Conservation (phyloP, 2,329 filamentous ascomycete genomes). For the Cercospora nicotianae region DNA sequence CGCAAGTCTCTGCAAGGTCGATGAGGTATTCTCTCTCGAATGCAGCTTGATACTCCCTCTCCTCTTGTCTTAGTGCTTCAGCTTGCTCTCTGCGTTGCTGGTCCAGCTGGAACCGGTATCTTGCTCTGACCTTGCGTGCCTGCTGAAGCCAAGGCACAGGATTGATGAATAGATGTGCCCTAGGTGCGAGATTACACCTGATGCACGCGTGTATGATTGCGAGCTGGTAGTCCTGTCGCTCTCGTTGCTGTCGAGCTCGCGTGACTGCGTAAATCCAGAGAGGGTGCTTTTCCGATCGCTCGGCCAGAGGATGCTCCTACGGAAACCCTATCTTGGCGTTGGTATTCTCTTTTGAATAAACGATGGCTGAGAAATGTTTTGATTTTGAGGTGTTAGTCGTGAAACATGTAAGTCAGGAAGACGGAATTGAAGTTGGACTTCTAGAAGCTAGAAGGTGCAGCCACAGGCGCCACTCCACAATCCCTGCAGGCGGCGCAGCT, state of each 20-base stretch:
- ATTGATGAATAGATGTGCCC: not conserved
- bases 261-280: constrained; percentile 8
- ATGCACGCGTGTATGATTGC: not conserved
- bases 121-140: not conserved
- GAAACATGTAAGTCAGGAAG: not conserved
- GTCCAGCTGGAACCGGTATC: not conserved
- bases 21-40: not conserved
- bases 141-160: not conserved
- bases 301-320: constrained; percentile 8
- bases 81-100: not conserved
- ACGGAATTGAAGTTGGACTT: not conserved
- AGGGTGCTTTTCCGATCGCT: not conserved
- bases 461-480: not conserved
- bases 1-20: not conserved
- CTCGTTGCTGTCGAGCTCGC: not conserved
- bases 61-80: not conserved
- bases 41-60: not conserved
- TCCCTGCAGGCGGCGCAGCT: not conserved
- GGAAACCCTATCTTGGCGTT: not conserved
- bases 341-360: not conserved
- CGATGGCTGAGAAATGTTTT: not conserved
- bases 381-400: not conserved
- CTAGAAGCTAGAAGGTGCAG: constrained; percentile 13
- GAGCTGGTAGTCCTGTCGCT: not conserved
- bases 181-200: not conserved